Base-by-base conservation (phyloP, 345 rosid species). In the Citrus australasica region DNA sequence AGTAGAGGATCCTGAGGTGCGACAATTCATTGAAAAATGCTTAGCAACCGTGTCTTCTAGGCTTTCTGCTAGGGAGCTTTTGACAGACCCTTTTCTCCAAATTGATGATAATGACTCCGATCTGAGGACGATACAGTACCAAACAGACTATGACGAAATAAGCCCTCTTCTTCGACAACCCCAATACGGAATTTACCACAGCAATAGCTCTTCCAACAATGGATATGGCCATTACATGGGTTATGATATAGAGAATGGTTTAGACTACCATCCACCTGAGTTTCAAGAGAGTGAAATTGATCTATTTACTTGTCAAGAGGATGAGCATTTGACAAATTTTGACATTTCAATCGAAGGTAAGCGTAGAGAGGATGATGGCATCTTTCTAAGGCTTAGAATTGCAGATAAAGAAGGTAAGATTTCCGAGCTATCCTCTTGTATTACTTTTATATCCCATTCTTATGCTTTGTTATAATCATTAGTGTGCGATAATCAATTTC, bases 1-100 rank as follows among this genome's bases (percentile, higher is more conserved):
- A 83, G 90, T 97, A 67, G 82, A 91, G 74, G 96, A 97, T 76
- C 90, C 93, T 25, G 94, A 93, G 85, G 98, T 93, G 56, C 88
- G 93, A 7, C 88, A 83, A 71, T 94, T 94, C 88, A 91, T 97
- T 56, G 97, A 91, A 78, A 97, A 97, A 78, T 97, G 99, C 88
- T 88, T 97, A 83, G 99, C 97, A 5, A 90, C 88, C 10, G 98
- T 89, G 40, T 86, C 98, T 6, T 65, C 58, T 67, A 92, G 99
- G 84, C 92, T 94, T 27, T 75, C 98, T 2, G 98, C 99, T 27
- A 80, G 84, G 78, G 98, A 97, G 85, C 93, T 97, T 85, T 81
- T 97, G 80, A 81, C 84, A 74, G 98, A 97, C 73, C 90, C 95
- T 59, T 94, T 97, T 83, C 90, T 97, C 40, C 90, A 86, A 80